phyloP scores from a whole-genome alignment of 2,329 filamentous ascomycete genomes.

The Fonsecaea pedrosoi region DNA sequence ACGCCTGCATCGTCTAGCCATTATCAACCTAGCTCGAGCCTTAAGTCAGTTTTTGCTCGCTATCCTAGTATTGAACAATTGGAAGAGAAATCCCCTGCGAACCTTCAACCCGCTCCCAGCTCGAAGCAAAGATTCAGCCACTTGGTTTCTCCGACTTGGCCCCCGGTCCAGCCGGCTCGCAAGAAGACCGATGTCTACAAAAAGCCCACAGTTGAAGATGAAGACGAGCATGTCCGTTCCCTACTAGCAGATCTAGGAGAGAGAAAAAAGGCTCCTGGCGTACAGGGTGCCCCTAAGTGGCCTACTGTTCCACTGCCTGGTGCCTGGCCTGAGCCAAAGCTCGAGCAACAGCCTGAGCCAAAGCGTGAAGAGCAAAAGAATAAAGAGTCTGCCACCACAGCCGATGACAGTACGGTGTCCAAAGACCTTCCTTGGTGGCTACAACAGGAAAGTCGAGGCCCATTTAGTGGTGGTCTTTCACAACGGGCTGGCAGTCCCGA shows the following conservation, averaged over 20 bases:
- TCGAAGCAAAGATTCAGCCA: conserved; percentile 8
- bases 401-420: neutral
- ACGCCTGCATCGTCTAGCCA: neutral
- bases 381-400: neutral
- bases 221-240: conserved; percentile 16
- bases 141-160: neutral
- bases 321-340: conserved; percentile 29
- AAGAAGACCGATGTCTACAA: conserved; percentile 25
- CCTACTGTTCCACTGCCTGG: conserved; percentile 38
- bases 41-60: conserved; percentile 28
- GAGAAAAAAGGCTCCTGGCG: conserved; percentile 35
- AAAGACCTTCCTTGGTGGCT: neutral
- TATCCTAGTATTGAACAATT: conserved; percentile 36
- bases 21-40: neutral
- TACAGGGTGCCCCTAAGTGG: conserved; percentile 7
- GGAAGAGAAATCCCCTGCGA: conserved; percentile 23
- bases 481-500: conserved; percentile 17
- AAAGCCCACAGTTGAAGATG: conserved; percentile 29
- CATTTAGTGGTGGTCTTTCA: conserved; percentile 6
- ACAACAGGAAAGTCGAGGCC: neutral
- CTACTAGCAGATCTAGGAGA: neutral
- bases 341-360: conserved; percentile 8
- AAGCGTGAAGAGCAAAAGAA: neutral
- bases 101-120: neutral
- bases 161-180: neutral